A percentile compares a stretch with the other conserved stretches of the same genome.
phyloP scores from a whole-genome alignment of 352 stramenopile genomes.

The Phytophthora cryptogea region DNA sequence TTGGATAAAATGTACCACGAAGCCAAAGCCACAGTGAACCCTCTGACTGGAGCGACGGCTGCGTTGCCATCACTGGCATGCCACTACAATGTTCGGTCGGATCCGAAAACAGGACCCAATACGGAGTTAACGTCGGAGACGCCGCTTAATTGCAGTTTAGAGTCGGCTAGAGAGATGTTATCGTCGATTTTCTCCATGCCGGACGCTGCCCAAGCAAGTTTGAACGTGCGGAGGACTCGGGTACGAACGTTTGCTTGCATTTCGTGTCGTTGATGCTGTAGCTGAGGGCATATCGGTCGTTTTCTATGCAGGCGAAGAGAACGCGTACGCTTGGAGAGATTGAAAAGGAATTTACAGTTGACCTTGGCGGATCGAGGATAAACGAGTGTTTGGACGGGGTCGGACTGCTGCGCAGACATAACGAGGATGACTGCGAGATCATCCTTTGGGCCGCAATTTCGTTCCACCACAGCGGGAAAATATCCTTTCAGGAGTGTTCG shows the following conservation, averaged over 20 bases:
- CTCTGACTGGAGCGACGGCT: constrained; percentile 21
- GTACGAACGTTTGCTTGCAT: constrained; percentile 9
- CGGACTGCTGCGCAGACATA: constrained; percentile 25
- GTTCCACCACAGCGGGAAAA: constrained; percentile 36
- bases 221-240: constrained; percentile 24
- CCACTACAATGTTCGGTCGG: constrained; percentile 26
- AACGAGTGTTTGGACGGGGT: constrained; percentile 31
- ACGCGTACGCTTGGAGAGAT: constrained; percentile 19
- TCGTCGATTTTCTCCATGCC: constrained; percentile 26
- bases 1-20: constrained; percentile 38
- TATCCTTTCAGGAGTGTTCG: constrained; percentile 30
- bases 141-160: constrained; percentile 31
- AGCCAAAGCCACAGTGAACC: constrained; percentile 30
- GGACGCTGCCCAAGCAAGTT: constrained; percentile 11
- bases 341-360: constrained; percentile 28
- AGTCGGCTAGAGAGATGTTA: constrained; percentile 21
- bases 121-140: constrained; percentile 34
- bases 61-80: constrained; percentile 27
- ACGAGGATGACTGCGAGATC: constrained; percentile 29
- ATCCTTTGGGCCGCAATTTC: constrained; percentile 34
- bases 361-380: constrained; percentile 22
- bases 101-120: constrained; percentile 24
- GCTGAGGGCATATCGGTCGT: neutral
- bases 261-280: neutral
- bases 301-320: constrained; percentile 17